Conservation (phyloP, 352 stramenopile genomes). For the Phytophthora pisi region DNA sequence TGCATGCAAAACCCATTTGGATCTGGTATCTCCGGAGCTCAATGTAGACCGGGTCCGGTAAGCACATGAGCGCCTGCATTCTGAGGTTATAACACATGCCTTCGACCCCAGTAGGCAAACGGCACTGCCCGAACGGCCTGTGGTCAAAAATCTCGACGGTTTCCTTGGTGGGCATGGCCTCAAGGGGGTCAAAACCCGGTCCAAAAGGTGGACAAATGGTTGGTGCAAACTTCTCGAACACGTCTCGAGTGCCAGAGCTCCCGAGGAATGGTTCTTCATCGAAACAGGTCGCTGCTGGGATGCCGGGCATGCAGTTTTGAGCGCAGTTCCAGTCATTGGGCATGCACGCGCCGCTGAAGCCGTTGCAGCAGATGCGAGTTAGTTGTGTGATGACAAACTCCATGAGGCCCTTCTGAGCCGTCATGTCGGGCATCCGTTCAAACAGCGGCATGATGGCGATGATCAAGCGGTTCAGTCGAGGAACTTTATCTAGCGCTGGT, state of each 20-base stretch:
- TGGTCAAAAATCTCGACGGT: conserved; percentile 12
- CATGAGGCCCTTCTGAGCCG: not conserved
- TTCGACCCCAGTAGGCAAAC: not conserved
- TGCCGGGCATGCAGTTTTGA: not conserved
- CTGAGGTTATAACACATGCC: conserved; percentile 16
- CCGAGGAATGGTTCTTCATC: not conserved
- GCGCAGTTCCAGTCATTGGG: not conserved
- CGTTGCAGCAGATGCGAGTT: conserved; percentile 20
- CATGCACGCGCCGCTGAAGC: conserved; percentile 9
- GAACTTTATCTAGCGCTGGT: conserved; percentile 1
- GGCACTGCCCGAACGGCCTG: conserved; percentile 8
- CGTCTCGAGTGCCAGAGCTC: not conserved
- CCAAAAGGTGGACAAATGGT: not conserved
- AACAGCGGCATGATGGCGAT: conserved; percentile 2
- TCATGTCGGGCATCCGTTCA: conserved; percentile 9
- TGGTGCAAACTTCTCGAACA: not conserved
- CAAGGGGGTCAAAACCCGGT: not conserved
- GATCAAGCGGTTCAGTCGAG: not conserved
- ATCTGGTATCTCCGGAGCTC: conserved; percentile 1
- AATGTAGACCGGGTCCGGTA: not conserved
- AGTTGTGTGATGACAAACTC: conserved; percentile 6
- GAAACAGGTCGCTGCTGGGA: not conserved
- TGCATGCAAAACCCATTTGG: conserved; percentile 2
- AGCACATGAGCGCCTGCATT: conserved; percentile 1
- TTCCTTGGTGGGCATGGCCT: conserved; percentile 4